Conservation (phyloP, 208 protist genomes). For the Kentomonas sorsogonicus region DNA sequence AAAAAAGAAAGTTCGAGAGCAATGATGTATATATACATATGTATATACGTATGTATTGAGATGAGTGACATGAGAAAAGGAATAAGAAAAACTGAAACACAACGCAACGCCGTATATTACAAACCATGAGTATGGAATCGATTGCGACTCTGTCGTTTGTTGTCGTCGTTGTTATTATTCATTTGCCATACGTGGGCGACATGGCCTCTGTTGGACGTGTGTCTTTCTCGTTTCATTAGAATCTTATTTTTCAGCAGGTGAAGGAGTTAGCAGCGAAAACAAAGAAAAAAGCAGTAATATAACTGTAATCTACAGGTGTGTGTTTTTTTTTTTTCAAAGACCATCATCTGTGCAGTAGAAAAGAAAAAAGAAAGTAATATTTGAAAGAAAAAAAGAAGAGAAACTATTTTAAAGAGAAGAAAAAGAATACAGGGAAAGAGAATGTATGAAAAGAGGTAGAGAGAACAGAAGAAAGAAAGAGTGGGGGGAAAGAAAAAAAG, state of each 20-base stretch:
- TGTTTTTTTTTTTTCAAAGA: too few relatives aligned
- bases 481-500: neutral
- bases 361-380: slow-evolving; percentile 11
- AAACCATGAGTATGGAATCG: too few relatives aligned
- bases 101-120: too few relatives aligned
- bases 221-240: too few relatives aligned
- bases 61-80: slow-evolving; percentile 13
- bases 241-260: too few relatives aligned
- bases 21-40: slow-evolving; percentile 2
- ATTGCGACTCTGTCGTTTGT: too few relatives aligned
- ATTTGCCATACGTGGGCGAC: too few relatives aligned
- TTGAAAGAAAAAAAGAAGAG: neutral
- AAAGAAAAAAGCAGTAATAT: too few relatives aligned
- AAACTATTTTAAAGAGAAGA: neutral
- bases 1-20: neutral
- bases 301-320: too few relatives aligned
- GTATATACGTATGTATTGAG: neutral
- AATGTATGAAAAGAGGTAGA: neutral
- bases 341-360: too few relatives aligned
- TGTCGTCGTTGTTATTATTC: too few relatives aligned
- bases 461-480: neutral
- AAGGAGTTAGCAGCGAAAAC: slow-evolving; percentile 13
- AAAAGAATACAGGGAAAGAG: slow-evolving; percentile 3
- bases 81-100: slow-evolving; percentile 16
- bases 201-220: too few relatives aligned